These are phyloP conservation scores for Prinsepia uniflora DNA, from an alignment of 306 rosid genomes.

Conservation along the genomic window DNA sequence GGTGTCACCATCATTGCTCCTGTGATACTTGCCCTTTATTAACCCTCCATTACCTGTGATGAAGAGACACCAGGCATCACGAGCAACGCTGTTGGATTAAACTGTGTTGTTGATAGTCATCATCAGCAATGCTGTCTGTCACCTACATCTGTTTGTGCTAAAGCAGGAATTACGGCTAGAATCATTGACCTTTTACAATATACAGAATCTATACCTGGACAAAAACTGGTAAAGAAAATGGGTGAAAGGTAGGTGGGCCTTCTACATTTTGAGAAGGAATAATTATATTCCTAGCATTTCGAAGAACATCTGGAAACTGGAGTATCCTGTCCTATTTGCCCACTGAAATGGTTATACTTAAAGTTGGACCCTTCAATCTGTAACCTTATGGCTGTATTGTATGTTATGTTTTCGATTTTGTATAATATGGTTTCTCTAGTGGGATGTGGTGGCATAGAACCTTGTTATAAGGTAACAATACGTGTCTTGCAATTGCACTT, in stretches of 20 bases:
- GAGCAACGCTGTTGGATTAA: constrained; percentile 8
- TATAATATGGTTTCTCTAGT: not conserved
- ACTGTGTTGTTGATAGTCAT: constrained; percentile 29
- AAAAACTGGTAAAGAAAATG: not conserved
- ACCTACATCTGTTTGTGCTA: not conserved
- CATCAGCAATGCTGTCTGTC: constrained; percentile 16
- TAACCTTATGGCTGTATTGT: not conserved
- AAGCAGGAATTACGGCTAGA: not conserved
- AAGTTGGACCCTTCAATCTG: not conserved
- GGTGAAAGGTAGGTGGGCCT: not conserved
- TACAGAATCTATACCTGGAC: not conserved
- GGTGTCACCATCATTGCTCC: constrained; percentile 28
- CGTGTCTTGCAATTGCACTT: constrained; percentile 3
- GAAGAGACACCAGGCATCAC: constrained; percentile 14
- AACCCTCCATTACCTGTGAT: constrained; percentile 16
- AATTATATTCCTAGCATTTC: not conserved
- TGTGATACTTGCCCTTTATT: constrained; percentile 31
- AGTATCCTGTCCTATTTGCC: not conserved
- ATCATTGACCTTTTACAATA: not conserved
- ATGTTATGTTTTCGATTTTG: not conserved
- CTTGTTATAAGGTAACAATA: not conserved
- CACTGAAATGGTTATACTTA: not conserved
- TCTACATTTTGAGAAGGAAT: not conserved
- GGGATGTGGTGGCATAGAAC: not conserved
- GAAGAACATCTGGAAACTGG: constrained; percentile 6